Conservation (phyloP, 2,329 filamentous ascomycete species). For the Chrysosporium keratinophilum region DNA sequence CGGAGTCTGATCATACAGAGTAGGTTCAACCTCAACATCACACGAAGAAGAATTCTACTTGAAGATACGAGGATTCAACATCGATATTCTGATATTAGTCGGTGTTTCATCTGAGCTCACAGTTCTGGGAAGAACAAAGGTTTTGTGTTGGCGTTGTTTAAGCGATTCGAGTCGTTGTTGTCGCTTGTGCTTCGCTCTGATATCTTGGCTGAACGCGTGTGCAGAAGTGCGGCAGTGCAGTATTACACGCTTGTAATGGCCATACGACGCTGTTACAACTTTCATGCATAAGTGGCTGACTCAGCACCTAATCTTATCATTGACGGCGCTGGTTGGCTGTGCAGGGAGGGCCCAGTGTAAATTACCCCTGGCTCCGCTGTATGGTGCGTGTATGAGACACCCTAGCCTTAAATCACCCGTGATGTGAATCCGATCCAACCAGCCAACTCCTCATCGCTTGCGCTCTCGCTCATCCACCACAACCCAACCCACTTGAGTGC, state of each 20-base stretch:
- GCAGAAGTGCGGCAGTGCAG: constrained; percentile 2
- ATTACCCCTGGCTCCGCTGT: background rate
- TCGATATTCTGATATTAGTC: no score
- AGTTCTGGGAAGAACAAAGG: no score
- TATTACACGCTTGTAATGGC: background rate
- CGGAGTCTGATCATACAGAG: no score
- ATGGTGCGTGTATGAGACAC: constrained; percentile 1
- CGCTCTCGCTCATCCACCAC: background rate
- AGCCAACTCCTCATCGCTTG: background rate
- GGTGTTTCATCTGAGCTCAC: no score
- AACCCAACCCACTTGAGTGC: background rate
- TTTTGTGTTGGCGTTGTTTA: background rate
- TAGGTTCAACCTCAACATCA: no score
- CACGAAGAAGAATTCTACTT: no score
- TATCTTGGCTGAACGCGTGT: constrained; percentile 3
- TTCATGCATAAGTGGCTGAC: background rate
- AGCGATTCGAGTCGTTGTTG: no score
- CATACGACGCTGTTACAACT: background rate
- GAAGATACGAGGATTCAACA: no score
- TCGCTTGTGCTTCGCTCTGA: no score
- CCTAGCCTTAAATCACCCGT: background rate
- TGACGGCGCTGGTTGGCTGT: background rate
- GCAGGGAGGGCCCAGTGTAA: background rate
- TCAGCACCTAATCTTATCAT: background rate
- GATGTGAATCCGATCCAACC: constrained; percentile 1